phyloP scores from a whole-genome alignment of 148 eudicot species.

The Diospyros kaki region DNA sequence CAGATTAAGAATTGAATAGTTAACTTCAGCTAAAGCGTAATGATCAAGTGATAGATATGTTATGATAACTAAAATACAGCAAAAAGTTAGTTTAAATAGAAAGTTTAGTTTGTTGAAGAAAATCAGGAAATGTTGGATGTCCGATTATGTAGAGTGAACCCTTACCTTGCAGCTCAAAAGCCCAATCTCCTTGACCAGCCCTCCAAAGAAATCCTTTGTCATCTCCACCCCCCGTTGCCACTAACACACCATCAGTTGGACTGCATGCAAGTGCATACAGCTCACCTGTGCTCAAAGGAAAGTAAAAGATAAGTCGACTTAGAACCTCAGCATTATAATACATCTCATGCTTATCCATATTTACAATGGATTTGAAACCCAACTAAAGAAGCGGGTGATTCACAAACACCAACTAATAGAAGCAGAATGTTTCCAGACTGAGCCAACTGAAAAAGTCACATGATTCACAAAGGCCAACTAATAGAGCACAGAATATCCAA shows the following conservation, averaged over 20 bases:
- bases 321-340: neutral
- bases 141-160: too few relatives aligned
- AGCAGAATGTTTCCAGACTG: too few relatives aligned
- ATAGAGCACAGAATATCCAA: neutral
- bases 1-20: neutral
- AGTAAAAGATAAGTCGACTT: neutral
- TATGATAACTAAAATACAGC: neutral
- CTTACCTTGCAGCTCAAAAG: slow-evolving; percentile 80
- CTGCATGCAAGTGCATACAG: slow-evolving; percentile 79
- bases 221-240: slow-evolving; percentile 96
- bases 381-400: neutral
- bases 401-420: neutral
- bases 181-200: slow-evolving; percentile 88
- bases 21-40: slow-evolving; percentile 11
- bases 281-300: slow-evolving; percentile 49
- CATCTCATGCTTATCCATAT: neutral
- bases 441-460: too few relatives aligned
- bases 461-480: neutral
- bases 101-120: neutral
- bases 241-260: slow-evolving; percentile 71
- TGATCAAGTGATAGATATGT: neutral
- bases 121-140: neutral
- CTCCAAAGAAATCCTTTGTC: slow-evolving; percentile 94
- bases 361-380: neutral
- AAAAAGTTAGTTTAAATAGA: neutral